These are phyloP conservation scores for Rubia balearica DNA, from an alignment of 305 asterid genomes.

Conservation along the genomic window DNA sequence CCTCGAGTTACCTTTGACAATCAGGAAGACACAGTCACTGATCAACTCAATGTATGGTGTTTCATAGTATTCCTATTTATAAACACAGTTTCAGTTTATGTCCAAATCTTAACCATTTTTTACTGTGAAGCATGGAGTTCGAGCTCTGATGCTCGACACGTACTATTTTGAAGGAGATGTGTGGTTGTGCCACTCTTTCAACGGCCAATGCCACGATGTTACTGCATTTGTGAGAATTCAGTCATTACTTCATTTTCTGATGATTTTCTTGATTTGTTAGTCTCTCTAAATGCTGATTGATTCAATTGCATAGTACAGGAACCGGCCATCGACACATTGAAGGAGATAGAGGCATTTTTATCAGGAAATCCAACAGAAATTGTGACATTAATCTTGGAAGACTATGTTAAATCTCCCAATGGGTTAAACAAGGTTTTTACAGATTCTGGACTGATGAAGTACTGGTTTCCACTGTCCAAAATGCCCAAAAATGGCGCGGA, in stretches of 20 bases:
- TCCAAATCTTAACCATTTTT: neutral
- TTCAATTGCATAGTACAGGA: slow-evolving; percentile 24
- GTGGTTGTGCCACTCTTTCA: slow-evolving; percentile 86
- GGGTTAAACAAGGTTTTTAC: slow-evolving; percentile 68
- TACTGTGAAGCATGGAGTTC: slow-evolving; percentile 58
- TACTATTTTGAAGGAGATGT: slow-evolving; percentile 65
- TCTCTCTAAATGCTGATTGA: neutral
- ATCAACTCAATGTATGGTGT: slow-evolving; percentile 56
- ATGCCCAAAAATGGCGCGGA: slow-evolving; percentile 66
- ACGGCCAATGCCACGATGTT: slow-evolving; percentile 62
- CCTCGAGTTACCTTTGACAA: slow-evolving; percentile 51
- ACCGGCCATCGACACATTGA: slow-evolving; percentile 51
- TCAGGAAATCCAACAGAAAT: slow-evolving; percentile 64
- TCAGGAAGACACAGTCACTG: slow-evolving; percentile 63
- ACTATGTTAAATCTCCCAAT: slow-evolving; percentile 57
- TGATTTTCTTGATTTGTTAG: neutral
- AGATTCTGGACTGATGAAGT: slow-evolving; percentile 64
- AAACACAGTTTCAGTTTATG: neutral
- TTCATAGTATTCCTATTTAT: neutral
- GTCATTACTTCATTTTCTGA: neutral
- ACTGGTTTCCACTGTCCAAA: slow-evolving; percentile 59
- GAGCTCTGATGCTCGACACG: slow-evolving; percentile 78
- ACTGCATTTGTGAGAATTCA: slow-evolving; percentile 55
- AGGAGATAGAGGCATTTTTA: slow-evolving; percentile 59
- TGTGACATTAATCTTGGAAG: slow-evolving; percentile 76